A percentile compares a stretch with the other conserved stretches of the same genome.
Conservation (phyloP, 2,329 filamentous ascomycete genomes). For the Nemania sp. region DNA sequence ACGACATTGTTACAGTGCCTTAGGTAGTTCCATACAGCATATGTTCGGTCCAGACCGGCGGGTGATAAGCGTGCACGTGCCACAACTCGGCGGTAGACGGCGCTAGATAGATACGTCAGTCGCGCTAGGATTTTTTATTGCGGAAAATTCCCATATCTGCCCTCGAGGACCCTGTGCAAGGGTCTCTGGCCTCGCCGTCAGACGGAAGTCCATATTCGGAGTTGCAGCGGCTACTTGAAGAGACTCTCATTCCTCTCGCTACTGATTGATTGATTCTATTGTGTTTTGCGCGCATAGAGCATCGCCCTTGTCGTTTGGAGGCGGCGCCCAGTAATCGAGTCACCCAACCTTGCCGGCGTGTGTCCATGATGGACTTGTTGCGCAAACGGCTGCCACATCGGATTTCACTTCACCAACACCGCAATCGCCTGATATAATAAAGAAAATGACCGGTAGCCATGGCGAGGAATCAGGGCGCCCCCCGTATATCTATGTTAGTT, state of each 20-base stretch:
- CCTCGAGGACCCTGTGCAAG: slow-evolving; percentile 33
- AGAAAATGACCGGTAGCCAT: slow-evolving; percentile 56
- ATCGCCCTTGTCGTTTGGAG: slow-evolving; percentile 23
- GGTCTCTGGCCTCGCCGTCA: slow-evolving; percentile 33
- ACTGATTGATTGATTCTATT: too few relatives aligned
- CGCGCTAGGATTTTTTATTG: slow-evolving; percentile 40
- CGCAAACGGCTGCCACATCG: slow-evolving; percentile 40
- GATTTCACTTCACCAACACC: slow-evolving; percentile 40
- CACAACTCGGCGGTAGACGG: slow-evolving; percentile 15
- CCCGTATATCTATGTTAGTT: slow-evolving; percentile 72
- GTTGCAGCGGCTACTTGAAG: slow-evolving; percentile 14
- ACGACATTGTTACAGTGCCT: too few relatives aligned
- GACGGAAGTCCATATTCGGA: slow-evolving; percentile 5
- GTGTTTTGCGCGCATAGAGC: slow-evolving; percentile 3
- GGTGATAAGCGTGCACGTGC: slow-evolving; percentile 37
- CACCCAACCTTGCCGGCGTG: slow-evolving; percentile 35
- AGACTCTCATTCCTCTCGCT: slow-evolving; percentile 21
- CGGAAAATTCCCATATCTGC: slow-evolving; percentile 35
- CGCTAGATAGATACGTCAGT: slow-evolving; percentile 38
- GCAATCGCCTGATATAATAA: slow-evolving; percentile 40
- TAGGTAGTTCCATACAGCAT: too few relatives aligned
- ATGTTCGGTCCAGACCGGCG: too few relatives aligned
- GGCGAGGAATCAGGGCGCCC: slow-evolving; percentile 68
- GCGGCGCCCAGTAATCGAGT: slow-evolving; percentile 32
- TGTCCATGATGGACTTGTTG: slow-evolving; percentile 48